Evolutionary conservation across 805 yeast genomes (phyloP).

Genomic region (Limtongozyma cylindracea): DNA sequence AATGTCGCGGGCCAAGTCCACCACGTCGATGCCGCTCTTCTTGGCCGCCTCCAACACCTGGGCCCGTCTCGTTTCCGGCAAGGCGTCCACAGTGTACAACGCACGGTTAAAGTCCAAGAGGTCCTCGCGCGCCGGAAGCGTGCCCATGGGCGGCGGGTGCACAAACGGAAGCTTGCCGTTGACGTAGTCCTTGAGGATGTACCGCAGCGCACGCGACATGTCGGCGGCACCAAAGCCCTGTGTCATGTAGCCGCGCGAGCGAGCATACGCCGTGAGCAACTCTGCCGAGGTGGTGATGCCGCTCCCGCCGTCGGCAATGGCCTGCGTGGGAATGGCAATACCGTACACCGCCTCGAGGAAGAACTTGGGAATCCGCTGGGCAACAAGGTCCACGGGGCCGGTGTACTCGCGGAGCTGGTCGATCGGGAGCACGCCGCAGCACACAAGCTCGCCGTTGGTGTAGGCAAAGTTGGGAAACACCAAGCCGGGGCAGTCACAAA

Average conservation of each 20-base stretch:
- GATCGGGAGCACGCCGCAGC: constrained; percentile 96
- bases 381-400: constrained; percentile 69
- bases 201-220: constrained; percentile 83
- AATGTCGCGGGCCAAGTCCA: constrained; percentile 48
- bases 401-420: constrained; percentile 87
- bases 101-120: constrained; percentile 39
- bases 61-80: constrained; percentile 49
- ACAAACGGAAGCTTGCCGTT: constrained; percentile 70
- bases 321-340: constrained; percentile 57
- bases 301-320: constrained; percentile 79
- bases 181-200: constrained; percentile 82
- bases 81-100: constrained; percentile 34
- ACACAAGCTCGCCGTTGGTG: constrained; percentile 87
- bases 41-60: constrained; percentile 34
- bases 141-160: constrained; percentile 73
- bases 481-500: constrained; percentile 98
- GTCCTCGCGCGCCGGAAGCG: constrained; percentile 16
- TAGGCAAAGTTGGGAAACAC: constrained; percentile 96
- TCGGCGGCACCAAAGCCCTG: constrained; percentile 96
- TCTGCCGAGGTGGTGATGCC: constrained; percentile 67
- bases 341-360: constrained; percentile 84
- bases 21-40: constrained; percentile 20
- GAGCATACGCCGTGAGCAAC: constrained; percentile 71
- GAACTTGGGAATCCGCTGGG: constrained; percentile 72
- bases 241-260: constrained; percentile 93